Conservation (phyloP, 768 basidiomycete species). For the Trametes punicea region DNA sequence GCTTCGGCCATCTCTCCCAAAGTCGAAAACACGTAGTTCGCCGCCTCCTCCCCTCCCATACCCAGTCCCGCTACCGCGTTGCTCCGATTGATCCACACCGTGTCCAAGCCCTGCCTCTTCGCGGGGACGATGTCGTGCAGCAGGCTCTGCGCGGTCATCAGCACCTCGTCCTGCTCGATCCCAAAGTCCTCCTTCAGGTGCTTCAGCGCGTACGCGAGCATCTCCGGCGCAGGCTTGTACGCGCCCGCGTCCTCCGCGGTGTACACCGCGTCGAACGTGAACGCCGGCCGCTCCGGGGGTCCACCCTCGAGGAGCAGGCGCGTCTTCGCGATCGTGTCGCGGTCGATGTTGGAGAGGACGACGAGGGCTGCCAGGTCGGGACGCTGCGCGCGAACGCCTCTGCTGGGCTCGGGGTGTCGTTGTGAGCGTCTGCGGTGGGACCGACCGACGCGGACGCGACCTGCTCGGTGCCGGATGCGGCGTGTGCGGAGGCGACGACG, state of each 20-base stretch:
- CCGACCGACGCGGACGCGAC: slow-evolving; percentile 13
- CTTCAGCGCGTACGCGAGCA: slow-evolving; percentile 49
- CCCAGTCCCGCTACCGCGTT: slow-evolving; percentile 40
- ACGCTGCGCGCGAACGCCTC: slow-evolving; percentile 59
- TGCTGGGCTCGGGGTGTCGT: slow-evolving; percentile 27
- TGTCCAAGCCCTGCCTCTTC: slow-evolving; percentile 48
- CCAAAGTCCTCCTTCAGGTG: slow-evolving; percentile 32
- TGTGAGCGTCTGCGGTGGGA: slow-evolving; percentile 8
- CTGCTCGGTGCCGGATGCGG: neutral
- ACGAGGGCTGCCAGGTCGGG: slow-evolving; percentile 60
- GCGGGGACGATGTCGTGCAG: slow-evolving; percentile 66
- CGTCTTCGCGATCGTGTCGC: slow-evolving; percentile 56
- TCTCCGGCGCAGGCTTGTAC: slow-evolving; percentile 64
- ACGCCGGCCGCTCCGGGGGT: slow-evolving; percentile 29
- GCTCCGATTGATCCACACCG: slow-evolving; percentile 64
- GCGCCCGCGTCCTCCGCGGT: slow-evolving; percentile 73
- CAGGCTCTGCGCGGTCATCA: slow-evolving; percentile 67
- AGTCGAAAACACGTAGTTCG: slow-evolving; percentile 47
- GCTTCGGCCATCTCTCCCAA: slow-evolving; percentile 59
- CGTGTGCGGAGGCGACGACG: slow-evolving; percentile 10
- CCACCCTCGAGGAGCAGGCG: slow-evolving; percentile 44
- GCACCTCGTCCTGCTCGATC: slow-evolving; percentile 43
- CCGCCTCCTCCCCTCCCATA: slow-evolving; percentile 18
- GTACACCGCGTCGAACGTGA: slow-evolving; percentile 62
- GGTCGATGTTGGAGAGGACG: slow-evolving; percentile 76